Conservation (phyloP, 1,139 yeast genomes). For the Candida mesenterica region DNA sequence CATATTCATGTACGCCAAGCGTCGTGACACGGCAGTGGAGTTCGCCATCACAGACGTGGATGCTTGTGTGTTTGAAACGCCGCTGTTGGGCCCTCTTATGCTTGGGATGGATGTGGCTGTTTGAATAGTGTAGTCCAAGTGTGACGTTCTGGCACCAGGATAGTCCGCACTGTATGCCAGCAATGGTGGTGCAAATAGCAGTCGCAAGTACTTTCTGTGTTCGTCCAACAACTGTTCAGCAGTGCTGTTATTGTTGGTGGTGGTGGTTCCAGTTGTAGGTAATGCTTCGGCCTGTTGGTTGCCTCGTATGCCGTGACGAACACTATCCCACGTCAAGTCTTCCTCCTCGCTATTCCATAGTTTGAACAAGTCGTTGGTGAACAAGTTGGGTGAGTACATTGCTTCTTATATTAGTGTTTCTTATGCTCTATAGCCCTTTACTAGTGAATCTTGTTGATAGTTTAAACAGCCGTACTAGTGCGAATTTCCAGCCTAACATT, state of each 20-base stretch:
- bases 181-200: constrained; percentile 49
- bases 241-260: constrained; percentile 8
- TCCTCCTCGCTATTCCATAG: constrained; percentile 32
- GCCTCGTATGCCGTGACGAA: constrained; percentile 6
- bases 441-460: too few relatives aligned
- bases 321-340: constrained; percentile 10
- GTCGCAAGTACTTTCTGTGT: constrained; percentile 19
- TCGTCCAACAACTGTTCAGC: constrained; percentile 18
- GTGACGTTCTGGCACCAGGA: constrained; percentile 45
- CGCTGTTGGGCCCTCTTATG: constrained; percentile 10
- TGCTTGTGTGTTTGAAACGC: constrained; percentile 1
- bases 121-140: constrained; percentile 32
- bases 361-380: constrained; percentile 43
- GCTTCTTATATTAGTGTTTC: neutral
- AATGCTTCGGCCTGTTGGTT: constrained; percentile 6
- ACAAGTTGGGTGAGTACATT: constrained; percentile 48
- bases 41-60: neutral
- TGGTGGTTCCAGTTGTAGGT: constrained; percentile 6
- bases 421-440: too few relatives aligned
- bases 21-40: constrained; percentile 6
- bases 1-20: constrained; percentile 11
- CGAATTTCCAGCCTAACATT: too few relatives aligned
- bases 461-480: too few relatives aligned
- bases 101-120: constrained; percentile 16
- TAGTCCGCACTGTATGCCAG: constrained; percentile 52